Base-by-base conservation (phyloP, 192 early-diverging fungal genomes). In the Umbelopsis sp. region DNA sequence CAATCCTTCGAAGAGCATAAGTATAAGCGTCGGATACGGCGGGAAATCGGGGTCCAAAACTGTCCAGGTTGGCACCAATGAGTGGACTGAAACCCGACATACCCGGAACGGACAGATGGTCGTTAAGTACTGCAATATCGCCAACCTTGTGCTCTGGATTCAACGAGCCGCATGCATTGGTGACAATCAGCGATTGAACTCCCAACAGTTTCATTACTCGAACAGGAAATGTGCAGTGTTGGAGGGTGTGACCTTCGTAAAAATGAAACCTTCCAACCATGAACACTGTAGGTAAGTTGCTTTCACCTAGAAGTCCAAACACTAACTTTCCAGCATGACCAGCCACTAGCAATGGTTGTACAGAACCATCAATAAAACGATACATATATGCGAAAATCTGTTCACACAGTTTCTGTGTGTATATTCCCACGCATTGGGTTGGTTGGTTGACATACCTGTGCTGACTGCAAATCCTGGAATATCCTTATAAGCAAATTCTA, bases 181-280 rank as follows among this genome's bases (percentile, higher is more conserved):
- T 96, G 34, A 96, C 89, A 66, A 94, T 82, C 32, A 98, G 74
- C 9, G 86, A 89, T 69, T 92, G 72, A 16, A 91, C 90, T 20
- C 95, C 95, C 5, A 98, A 75, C 34, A 95, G 85, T 43, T 87
- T 78, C 83, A 98, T 91, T 26, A 98, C 88, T 41, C 96, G 91
- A 24, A 98, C 83, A 21, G 96, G 94, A 38, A 94, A 91, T 9
- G 93, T 94, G 17, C 90, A 89, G 50, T 93, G 88, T 65, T 89
- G 82, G 65, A 93, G 82, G 16, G 88, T 85, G 75, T 94, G 91
- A 14, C 96, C 96, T 77, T 97, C 96, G 76, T 97, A 97, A 52
- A 86, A 89, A 76, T 97, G 96, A 83, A 90, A 93, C 26, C 96
- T 84, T n/a, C 96, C 96, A 11, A 94, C 91, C 84, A 96, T 92